A percentile compares a stretch with the other conserved stretches of the same genome.
Evolutionary conservation across 495 filamentous ascomycete species (phyloP).

Genomic region (Podospora tetraspora): DNA sequence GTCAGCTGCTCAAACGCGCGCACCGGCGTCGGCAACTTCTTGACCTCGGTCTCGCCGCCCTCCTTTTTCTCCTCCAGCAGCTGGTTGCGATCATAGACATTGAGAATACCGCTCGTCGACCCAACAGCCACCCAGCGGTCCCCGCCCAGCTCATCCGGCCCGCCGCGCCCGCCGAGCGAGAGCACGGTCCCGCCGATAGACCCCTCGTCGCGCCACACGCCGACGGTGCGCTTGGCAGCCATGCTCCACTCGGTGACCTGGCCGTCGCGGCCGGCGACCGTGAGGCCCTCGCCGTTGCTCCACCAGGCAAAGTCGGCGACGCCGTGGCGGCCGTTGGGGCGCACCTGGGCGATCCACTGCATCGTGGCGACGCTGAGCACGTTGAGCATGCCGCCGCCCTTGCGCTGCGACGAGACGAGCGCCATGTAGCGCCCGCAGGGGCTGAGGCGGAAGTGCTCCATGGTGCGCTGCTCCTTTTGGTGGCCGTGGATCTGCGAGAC

Average conservation of each 20-base stretch:
- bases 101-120: slow-evolving; percentile 76
- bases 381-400: slow-evolving; percentile 84
- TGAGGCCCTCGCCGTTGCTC: slow-evolving; percentile 68
- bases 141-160: slow-evolving; percentile 60
- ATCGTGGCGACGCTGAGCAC: slow-evolving; percentile 72
- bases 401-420: slow-evolving; percentile 66
- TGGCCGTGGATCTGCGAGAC: slow-evolving; percentile 72
- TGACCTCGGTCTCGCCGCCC: slow-evolving; percentile 46
- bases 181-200: slow-evolving; percentile 79
- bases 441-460: slow-evolving; percentile 82
- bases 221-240: slow-evolving; percentile 56
- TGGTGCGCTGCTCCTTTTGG: slow-evolving; percentile 74
- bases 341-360: slow-evolving; percentile 83
- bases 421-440: slow-evolving; percentile 83
- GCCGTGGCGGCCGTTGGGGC: slow-evolving; percentile 74
- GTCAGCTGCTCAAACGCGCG: slow-evolving; percentile 77
- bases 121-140: slow-evolving; percentile 88
- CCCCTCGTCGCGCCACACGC: slow-evolving; percentile 86
- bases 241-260: slow-evolving; percentile 91
- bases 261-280: slow-evolving; percentile 75
- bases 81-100: slow-evolving; percentile 78
- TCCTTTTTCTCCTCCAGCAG: slow-evolving; percentile 44
- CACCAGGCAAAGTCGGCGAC: slow-evolving; percentile 91
- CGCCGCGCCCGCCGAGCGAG: slow-evolving; percentile 61
- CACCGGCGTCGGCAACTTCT: slow-evolving; percentile 61